Evolutionary conservation across 805 yeast genomes (phyloP).

Genomic region (Saccharomycopsis fibuligera): DNA sequence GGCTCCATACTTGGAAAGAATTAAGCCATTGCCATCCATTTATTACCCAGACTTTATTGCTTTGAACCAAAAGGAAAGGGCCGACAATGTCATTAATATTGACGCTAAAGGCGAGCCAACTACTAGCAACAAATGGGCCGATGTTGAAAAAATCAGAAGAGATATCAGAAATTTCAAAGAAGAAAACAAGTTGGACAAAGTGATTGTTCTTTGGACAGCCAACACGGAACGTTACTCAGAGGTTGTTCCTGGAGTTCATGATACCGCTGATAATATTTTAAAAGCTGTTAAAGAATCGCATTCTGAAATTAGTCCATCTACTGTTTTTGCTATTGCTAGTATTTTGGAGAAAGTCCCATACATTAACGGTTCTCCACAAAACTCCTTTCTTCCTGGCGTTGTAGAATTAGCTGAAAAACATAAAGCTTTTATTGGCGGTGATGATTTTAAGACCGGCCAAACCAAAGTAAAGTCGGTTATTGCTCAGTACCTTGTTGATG

Average conservation of each 20-base stretch:
- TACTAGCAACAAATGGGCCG: conserved; percentile 73
- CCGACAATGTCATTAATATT: conserved; percentile 74
- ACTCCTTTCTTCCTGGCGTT: conserved; percentile 94
- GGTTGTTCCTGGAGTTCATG: conserved; percentile 72
- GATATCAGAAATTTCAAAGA: conserved; percentile 77
- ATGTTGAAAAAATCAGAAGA: conserved; percentile 77
- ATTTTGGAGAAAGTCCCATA: conserved; percentile 85
- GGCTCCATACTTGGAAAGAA: conserved; percentile 50
- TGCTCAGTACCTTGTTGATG: conserved; percentile 94
- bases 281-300: conserved; percentile 71
- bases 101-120: conserved; percentile 42
- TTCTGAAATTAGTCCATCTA: conserved; percentile 82
- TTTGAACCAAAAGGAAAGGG: conserved; percentile 87
- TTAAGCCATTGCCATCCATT: conserved; percentile 72
- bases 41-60: conserved; percentile 97
- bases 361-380: conserved; percentile 96
- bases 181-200: conserved; percentile 71
- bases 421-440: conserved; percentile 84
- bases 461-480: conserved; percentile 93
- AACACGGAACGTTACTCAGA: conserved; percentile 92
- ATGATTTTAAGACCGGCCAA: conserved; percentile 95
- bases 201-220: conserved; percentile 93
- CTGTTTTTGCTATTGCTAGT: conserved; percentile 90
- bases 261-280: conserved; percentile 75
- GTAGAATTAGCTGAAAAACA: conserved; percentile 80